Conservation (phyloP, 768 basidiomycete species). For the Phaffia australis region DNA sequence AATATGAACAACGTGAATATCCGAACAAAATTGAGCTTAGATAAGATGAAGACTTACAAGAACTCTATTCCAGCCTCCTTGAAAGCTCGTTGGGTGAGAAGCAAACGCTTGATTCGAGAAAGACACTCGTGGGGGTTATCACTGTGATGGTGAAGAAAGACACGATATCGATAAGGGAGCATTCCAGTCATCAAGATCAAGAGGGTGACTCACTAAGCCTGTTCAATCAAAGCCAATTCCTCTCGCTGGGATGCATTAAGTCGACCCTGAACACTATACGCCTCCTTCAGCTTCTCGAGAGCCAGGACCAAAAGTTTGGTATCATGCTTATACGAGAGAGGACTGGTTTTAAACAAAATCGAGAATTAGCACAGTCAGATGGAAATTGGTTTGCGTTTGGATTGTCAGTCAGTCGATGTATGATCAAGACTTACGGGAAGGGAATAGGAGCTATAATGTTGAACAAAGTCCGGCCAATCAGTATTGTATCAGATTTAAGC, state of each 20-base stretch:
- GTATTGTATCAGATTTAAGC: constrained; percentile 5
- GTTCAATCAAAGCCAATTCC: constrained; percentile 93
- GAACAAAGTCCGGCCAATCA: too few species aligned
- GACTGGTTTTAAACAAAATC: constrained; percentile 42
- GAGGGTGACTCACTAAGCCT: constrained; percentile 49
- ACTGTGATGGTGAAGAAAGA: constrained; percentile 18
- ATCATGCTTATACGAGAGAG: constrained; percentile 97
- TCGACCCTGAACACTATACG: constrained; percentile 94
- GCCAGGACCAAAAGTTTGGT: constrained; percentile 94
- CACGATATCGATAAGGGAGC: background rate
- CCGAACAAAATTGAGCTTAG: background rate
- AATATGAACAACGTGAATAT: background rate
- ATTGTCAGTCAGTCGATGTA: background rate
- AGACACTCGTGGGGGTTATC: constrained; percentile 99
- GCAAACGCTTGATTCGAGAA: constrained; percentile 92
- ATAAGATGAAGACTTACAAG: constrained; percentile 25
- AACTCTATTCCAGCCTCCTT: constrained; percentile 83
- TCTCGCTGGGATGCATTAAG: constrained; percentile 97
- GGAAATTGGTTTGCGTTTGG: background rate
- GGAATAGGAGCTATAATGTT: constrained; percentile 65
- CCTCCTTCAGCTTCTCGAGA: constrained; percentile 95
- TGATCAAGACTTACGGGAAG: constrained; percentile 59
- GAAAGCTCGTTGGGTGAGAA: constrained; percentile 95
- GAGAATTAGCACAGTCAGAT: background rate
- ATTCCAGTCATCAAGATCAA: background rate